Evolutionary conservation across 2,329 filamentous ascomycete genomes (phyloP), one percentile per base, ranked within the genome.

Genomic region (Ophiosphaerella korrae): DNA sequence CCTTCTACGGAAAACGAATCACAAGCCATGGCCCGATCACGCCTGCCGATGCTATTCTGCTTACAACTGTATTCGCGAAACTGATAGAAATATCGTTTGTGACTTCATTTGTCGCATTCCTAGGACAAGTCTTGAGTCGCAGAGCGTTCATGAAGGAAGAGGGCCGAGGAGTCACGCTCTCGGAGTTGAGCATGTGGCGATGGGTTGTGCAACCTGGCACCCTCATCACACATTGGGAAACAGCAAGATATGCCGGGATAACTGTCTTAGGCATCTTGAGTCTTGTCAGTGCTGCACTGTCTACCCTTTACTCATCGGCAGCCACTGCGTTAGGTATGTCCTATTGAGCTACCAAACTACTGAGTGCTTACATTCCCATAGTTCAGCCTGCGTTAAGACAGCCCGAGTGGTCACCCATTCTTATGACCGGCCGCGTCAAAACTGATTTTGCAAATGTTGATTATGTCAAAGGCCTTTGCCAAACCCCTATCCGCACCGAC

Each of bases 51-150:
- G 89, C 89, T 0, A 86, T 84, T 1, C 73, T 89, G 1, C 64
- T 92, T 1, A 85, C 84, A n/a, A 82, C 88, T 0, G 72, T 90
- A 2, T 75, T 90, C 32, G 88, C 89, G 7, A 93, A 92, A 72
- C 83, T 87, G 0, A 89, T 92, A 41, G 90, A 93, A 72, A 67
- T 92, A 57, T 85, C 87, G 0, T 93, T 92, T 63, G 88, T 90
- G 3, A 90, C 89, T 0, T 85, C 90, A 0, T 89, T 90, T 53
- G 87, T 92, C 1, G 82, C 87, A 0, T 89, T 89, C 47, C 68
- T 92, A 0, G 90, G 90, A 0, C 90, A 94, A 67, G 82, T 88
- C 0, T 74, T 93, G 13, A 90, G 84, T n/a, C 80, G 88, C 16
- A 77, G 87, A 47, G 87, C 89, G 0, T 82, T 90, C 48, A 80